phyloP scores from a whole-genome alignment of 2,329 filamentous ascomycete species.

The Trichophyton benhamiae region DNA sequence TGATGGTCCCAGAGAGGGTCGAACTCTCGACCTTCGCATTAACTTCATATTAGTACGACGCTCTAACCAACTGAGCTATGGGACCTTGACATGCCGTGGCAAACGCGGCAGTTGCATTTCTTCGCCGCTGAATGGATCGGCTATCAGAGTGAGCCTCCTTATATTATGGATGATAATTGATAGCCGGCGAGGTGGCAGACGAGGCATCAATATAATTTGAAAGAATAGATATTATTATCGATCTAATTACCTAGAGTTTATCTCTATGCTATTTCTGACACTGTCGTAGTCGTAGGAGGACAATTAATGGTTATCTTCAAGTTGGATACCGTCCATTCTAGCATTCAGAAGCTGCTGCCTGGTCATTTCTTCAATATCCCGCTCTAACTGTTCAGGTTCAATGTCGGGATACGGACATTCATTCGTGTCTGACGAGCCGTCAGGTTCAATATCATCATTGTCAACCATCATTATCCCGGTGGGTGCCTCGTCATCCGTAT shows the following conservation, averaged over 20 bases:
- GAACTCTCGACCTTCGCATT: slow-evolving; percentile 10
- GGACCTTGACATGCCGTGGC: slow-evolving; percentile 3
- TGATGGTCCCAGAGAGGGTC: slow-evolving; percentile 11
- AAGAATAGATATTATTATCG: neutral
- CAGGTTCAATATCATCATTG: neutral
- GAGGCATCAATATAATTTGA: neutral
- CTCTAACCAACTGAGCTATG: slow-evolving; percentile 4
- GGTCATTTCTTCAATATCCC: slow-evolving; percentile 22
- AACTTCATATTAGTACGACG: slow-evolving; percentile 3
- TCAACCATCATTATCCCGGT: neutral
- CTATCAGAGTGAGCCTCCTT: neutral
- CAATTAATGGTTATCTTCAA: slow-evolving; percentile 6
- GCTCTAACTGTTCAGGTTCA: slow-evolving; percentile 21
- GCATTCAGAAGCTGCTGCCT: slow-evolving; percentile 19
- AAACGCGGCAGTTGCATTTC: neutral
- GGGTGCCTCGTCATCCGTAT: neutral
- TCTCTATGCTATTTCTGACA: neutral
- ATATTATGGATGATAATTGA: neutral
- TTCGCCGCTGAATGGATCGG: neutral
- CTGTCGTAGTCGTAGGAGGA: neutral
- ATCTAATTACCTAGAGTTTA: neutral
- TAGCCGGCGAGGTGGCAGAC: no score
- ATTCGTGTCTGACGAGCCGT: neutral
- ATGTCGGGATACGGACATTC: neutral
- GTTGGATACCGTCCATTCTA: slow-evolving; percentile 11